Evolutionary conservation across 2,329 filamentous ascomycete species (phyloP).

Genomic region (Diaporthe nobilis): DNA sequence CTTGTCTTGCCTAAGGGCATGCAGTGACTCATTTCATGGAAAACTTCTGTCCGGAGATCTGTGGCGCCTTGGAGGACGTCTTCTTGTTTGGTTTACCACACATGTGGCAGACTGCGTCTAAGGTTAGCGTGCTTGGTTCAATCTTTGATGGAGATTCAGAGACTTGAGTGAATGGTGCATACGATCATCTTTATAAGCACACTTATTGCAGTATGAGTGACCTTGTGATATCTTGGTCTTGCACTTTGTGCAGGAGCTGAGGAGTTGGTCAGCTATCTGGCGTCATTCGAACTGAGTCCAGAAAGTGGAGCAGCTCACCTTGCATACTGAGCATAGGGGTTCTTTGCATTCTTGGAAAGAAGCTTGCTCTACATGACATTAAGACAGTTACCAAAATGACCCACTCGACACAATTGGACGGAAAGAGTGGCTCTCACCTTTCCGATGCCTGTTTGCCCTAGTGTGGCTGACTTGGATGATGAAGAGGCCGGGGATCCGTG

Average conservation of each 20-base stretch:
- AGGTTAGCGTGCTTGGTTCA: conserved; percentile 7
- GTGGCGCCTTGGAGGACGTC: conserved; percentile 63
- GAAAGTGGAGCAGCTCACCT: conserved; percentile 48
- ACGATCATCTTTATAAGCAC: conserved; percentile 75
- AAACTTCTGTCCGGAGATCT: conserved; percentile 73
- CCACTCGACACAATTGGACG: not conserved
- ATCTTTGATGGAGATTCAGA: conserved; percentile 32
- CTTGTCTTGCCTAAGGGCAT: not conserved
- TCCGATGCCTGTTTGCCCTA: conserved; percentile 70
- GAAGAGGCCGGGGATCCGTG: conserved; percentile 69
- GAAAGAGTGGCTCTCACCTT: conserved; percentile 61
- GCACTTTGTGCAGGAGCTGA: conserved; percentile 70
- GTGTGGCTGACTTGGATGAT: conserved; percentile 64
- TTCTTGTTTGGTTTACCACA: conserved; percentile 73
- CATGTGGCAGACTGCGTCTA: conserved; percentile 68
- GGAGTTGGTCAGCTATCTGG: not conserved
- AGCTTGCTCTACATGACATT: conserved; percentile 68
- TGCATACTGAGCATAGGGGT: conserved; percentile 75
- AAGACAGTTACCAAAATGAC: not conserved
- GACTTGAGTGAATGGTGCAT: conserved; percentile 45
- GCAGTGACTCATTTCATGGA: conserved; percentile 66
- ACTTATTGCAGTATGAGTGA: conserved; percentile 72
- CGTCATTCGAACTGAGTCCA: not conserved
- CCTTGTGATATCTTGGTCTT: conserved; percentile 76
- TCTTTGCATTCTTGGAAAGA: conserved; percentile 74